A percentile compares a stretch with the other conserved stretches of the same genome.
Conservation (phyloP, 1,284 basidiomycete genomes). For the Tremellales sp. region DNA sequence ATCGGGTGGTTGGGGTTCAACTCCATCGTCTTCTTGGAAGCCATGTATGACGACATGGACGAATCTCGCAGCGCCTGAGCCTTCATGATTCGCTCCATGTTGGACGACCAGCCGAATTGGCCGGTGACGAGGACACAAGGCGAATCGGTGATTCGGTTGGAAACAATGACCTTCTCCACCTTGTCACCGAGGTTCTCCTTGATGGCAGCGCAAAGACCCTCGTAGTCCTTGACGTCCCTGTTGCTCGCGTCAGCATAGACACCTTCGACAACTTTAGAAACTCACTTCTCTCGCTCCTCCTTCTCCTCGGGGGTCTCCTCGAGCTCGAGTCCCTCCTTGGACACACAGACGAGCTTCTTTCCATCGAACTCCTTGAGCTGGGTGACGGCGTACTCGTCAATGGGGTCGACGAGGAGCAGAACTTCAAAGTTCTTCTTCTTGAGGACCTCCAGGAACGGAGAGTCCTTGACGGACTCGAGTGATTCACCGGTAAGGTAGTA, state of each 20-base stretch:
- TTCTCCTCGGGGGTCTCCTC: conserved; percentile 99
- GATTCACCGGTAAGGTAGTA: conserved; percentile 99
- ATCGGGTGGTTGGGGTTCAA: conserved; percentile 93
- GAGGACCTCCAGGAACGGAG: conserved; percentile 97
- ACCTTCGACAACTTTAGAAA: neutral
- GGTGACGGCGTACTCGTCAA: conserved; percentile 95
- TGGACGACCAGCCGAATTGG: conserved; percentile 98
- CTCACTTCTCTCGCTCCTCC: conserved; percentile 70
- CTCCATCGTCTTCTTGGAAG: conserved; percentile 98
- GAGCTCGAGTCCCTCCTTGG: conserved; percentile 98
- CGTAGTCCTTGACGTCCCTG: conserved; percentile 71
- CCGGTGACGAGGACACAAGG: conserved; percentile 97
- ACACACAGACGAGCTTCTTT: conserved; percentile 97
- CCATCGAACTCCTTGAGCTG: conserved; percentile 99
- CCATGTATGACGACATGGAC: conserved; percentile 99
- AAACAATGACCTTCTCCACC: conserved; percentile 98
- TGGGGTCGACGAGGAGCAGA: conserved; percentile 94
- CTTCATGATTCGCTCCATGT: conserved; percentile 99
- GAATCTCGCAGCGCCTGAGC: conserved; percentile 98
- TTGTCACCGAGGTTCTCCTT: conserved; percentile 99
- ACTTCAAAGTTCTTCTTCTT: conserved; percentile 99
- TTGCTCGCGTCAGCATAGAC: neutral
- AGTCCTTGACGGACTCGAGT: conserved; percentile 83
- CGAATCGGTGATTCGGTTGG: conserved; percentile 95
- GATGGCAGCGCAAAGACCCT: conserved; percentile 87